Base-by-base conservation (phyloP, 495 filamentous ascomycete species). In the Cercophora sp. region DNA sequence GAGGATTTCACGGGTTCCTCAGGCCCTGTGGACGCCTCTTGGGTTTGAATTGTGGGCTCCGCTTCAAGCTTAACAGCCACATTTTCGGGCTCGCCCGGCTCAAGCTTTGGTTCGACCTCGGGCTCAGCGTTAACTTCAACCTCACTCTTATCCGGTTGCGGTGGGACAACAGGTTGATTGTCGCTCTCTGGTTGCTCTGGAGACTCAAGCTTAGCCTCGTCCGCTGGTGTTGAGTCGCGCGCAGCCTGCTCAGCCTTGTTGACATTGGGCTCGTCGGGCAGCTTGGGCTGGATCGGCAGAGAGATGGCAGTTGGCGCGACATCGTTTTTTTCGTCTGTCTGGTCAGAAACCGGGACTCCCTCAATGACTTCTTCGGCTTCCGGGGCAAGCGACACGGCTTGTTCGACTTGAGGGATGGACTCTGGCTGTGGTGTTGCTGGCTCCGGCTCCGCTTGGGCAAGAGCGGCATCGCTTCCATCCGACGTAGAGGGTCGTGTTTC, bases 401-500 rank as follows among this genome's bases (percentile, higher is more conserved):
- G 19, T 8, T 63, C 48, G 25, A 63, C 36, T 27, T 45, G 44
- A 31, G 32, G 54, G 34, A 53, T 37, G 9, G 15, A 26, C 24
- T 57, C 47, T n/a, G 51, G 51, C 6, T 54, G 43, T 5, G 62
- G 51, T 16, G 59, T 55, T 5, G 55, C 20, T 19, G 55, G 50
- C 27, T 58, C 51, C 11, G 39, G 41, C 23, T 59, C 22, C 4
- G 36, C 23, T 22, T 36, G 42, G 4, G 41, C 27, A 25, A 26
- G 46, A 3, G 42, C 51, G 10, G 27, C 25, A 15, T 59, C 54
- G 29, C 29, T 54, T 6, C 51, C 63, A 20, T 55, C 60, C 1
- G 64, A 58, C 18, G 56, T 32, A 1, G 55, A 51, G 8, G 54
- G 47, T 0, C 42, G 46, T 11, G 62, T 51, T 26, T 58, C 57